phyloP scores from a whole-genome alignment of 192 early-diverging fungal genomes.

The Coemansia sp. region DNA sequence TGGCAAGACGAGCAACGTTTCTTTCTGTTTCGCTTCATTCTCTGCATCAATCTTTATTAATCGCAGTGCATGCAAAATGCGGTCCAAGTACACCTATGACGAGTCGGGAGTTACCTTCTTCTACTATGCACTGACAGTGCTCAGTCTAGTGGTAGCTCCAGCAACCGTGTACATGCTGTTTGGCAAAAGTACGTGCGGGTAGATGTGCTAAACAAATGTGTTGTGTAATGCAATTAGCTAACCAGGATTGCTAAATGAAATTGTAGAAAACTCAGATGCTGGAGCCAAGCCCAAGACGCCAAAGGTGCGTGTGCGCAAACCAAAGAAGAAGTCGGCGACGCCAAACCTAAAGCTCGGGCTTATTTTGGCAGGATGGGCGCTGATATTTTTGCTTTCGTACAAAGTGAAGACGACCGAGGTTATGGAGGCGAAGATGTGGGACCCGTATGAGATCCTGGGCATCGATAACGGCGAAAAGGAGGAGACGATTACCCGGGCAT shows the following conservation, averaged over 20 bases:
- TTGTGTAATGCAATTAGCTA: background rate
- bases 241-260: background rate
- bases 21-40: background rate
- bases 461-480: conserved; percentile 59
- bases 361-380: conserved; percentile 40
- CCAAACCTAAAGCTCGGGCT: conserved; percentile 39
- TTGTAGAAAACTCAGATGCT: conserved; percentile 22
- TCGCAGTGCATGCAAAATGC: conserved; percentile 53
- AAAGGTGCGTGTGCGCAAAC: conserved; percentile 37
- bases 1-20: background rate
- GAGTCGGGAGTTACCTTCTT: conserved; percentile 92
- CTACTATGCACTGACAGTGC: conserved; percentile 87
- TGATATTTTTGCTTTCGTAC: conserved; percentile 52
- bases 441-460: conserved; percentile 93
- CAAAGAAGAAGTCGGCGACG: conserved; percentile 29
- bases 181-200: conserved; percentile 23
- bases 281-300: conserved; percentile 46
- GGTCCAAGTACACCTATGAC: conserved; percentile 87
- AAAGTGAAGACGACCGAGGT: conserved; percentile 60
- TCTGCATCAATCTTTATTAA: conserved; percentile 8
- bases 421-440: conserved; percentile 73
- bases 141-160: conserved; percentile 81
- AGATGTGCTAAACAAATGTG: background rate
- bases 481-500: conserved; percentile 67
- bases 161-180: conserved; percentile 60